phyloP scores from a whole-genome alignment of 2,329 filamentous ascomycete species.

The Aspergillus fumigatiaffinis region DNA sequence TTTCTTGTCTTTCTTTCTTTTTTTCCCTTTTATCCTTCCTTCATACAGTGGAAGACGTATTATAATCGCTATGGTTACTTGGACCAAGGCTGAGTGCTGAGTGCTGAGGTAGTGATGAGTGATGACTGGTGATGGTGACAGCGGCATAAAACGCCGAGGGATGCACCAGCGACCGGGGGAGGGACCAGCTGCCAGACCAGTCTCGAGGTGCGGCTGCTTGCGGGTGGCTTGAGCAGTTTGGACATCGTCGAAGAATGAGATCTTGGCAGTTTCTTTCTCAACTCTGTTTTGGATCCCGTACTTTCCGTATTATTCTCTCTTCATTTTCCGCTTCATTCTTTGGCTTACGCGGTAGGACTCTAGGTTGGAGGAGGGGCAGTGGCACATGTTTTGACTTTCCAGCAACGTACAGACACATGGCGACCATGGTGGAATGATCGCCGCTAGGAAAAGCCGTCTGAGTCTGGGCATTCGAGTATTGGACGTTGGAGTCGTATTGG shows the following conservation, averaged over 20 bases:
- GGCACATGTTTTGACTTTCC: slow-evolving; percentile 14
- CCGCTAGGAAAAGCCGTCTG: slow-evolving; percentile 11
- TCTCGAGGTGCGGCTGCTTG: background rate
- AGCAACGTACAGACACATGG: slow-evolving; percentile 18
- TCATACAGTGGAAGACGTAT: no score
- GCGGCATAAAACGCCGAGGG: slow-evolving; percentile 3
- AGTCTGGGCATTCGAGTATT: background rate
- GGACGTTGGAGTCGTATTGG: background rate
- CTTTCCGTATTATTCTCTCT: background rate
- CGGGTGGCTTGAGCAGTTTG: background rate
- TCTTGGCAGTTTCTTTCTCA: background rate
- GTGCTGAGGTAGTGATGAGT: no score
- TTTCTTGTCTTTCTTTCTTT: no score
- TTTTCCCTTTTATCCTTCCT: no score
- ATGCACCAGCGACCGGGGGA: slow-evolving; percentile 9
- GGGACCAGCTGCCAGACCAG: background rate
- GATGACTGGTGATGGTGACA: slow-evolving; percentile 1
- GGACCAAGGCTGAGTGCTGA: background rate
- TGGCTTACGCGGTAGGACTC: background rate
- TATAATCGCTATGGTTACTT: no score
- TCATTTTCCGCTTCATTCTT: background rate
- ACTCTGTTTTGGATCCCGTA: no score
- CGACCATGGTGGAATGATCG: slow-evolving; percentile 24
- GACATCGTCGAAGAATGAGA: background rate
- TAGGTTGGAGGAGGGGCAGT: background rate